Evolutionary conservation across 805 yeast genomes (phyloP), one percentile per base, ranked within the genome.

Genomic region (Jamesozyma rosinii): DNA sequence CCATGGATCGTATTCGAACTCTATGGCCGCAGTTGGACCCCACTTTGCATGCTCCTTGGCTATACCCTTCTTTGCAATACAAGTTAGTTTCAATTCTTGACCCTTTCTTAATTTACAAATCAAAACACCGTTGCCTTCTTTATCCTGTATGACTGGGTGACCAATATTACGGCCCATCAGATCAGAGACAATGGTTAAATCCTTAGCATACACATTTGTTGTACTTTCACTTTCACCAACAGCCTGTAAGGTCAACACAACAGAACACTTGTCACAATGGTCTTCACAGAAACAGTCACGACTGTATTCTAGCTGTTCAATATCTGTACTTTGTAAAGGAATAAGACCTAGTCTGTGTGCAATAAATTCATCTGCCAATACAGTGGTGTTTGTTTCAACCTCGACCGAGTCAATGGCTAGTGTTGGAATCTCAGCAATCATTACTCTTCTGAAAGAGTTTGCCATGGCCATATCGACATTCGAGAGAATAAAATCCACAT

Each of bases 1-100:
- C 94, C 95, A 90, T n/a, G 99, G 98, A 58, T 90, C 98, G 59
- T 90, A 90, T 64, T 90, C 98, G 57, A 90, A 90, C 17, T 95
- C 97, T 43, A 90, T 76, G 19, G 97, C 97, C 0, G 97, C 76
- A 52, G 95, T 83, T 11, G 98, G 97, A 5, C 92, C 81, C 99
- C 99, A 92, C 60, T 92, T 92, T 40, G 98, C 96, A 61, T 92
- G 99, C 63, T 92, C 99, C 63, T 89, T 89, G 40, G 95, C 85
- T 46, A 88, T 88, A 36, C 97, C 98, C 69, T 92, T 92, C 66
- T 92, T 92, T 43, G 99, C 98, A 49, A 92, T 83, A 67, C 99
- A 92, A 52, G 82, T 81, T 47, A 92, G 68, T 53, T 82, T 77
- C 54, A 92, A 71, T 61, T 90, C 96, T 68, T 92, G 99, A 56